These are phyloP conservation scores for Podosphaera fusca DNA, from an alignment of 2,329 filamentous ascomycete genomes.

Conservation along the genomic window DNA sequence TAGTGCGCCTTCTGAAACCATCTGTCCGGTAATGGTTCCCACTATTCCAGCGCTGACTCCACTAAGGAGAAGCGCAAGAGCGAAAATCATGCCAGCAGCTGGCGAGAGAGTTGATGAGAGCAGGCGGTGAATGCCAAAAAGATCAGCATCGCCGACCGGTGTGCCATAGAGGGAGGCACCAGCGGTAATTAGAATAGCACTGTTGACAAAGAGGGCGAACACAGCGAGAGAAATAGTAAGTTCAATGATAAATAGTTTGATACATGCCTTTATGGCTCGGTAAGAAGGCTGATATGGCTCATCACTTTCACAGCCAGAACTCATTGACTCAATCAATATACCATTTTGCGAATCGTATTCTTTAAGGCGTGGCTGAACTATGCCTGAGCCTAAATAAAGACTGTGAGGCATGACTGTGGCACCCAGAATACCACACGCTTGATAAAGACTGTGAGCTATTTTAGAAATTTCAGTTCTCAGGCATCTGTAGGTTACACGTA, in stretches of 20 bases:
- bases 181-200: conserved; percentile 58
- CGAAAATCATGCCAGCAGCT: conserved; percentile 64
- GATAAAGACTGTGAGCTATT: conserved; percentile 27
- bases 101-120: conserved; percentile 44
- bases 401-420: conserved; percentile 55
- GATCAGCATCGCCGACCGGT: conserved; percentile 42
- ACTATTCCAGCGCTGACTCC: conserved; percentile 67
- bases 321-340: conserved; percentile 18
- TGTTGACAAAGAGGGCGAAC: conserved; percentile 69
- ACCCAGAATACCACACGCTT: conserved; percentile 54
- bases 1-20: conserved; percentile 66
- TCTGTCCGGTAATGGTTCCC: conserved; percentile 74
- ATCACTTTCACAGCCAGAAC: conserved; percentile 17
- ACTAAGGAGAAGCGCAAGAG: conserved; percentile 55
- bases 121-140: conserved; percentile 62
- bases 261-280: conserved; percentile 46
- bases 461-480: not conserved
- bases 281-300: conserved; percentile 47
- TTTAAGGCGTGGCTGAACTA: conserved; percentile 41
- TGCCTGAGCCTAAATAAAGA: conserved; percentile 44
- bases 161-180: conserved; percentile 48
- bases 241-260: conserved; percentile 52
- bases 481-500: conserved; percentile 7
- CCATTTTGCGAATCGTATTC: conserved; percentile 38
- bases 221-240: conserved; percentile 52